These are phyloP conservation scores for Pseudogymnoascus sp. DNA, from an alignment of 2,329 filamentous ascomycete species.

Conservation along the genomic window DNA sequence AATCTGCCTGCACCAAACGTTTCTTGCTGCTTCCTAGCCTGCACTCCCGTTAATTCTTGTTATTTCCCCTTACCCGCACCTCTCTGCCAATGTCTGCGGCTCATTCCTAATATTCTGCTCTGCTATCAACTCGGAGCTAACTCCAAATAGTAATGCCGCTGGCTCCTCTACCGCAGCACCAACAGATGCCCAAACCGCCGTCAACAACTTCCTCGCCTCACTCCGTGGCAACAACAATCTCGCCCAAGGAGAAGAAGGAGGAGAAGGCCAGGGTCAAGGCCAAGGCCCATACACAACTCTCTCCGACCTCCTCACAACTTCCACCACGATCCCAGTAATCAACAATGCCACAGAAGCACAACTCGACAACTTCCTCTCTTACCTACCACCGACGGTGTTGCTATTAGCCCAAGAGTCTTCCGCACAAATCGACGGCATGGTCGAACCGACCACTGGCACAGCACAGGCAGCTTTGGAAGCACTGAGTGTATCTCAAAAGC, in stretches of 20 bases:
- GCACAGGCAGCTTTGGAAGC: constrained; percentile 67
- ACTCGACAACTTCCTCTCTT: constrained; percentile 66
- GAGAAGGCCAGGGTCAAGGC: constrained; percentile 40
- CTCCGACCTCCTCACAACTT: constrained; percentile 72
- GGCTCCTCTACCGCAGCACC: constrained; percentile 44
- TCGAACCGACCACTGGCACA: constrained; percentile 60
- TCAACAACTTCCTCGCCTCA: constrained; percentile 83
- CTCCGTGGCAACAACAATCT: constrained; percentile 45
- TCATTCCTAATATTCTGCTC: neutral
- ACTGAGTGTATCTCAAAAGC: constrained; percentile 69
- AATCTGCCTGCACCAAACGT: constrained; percentile 3
- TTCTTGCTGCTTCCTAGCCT: neutral
- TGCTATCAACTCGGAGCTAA: constrained; percentile 12
- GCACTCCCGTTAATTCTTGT: neutral
- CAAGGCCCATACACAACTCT: constrained; percentile 74
- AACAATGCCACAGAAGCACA: constrained; percentile 49
- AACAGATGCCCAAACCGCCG: constrained; percentile 63
- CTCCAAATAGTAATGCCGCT: constrained; percentile 27
- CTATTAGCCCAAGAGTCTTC: constrained; percentile 63
- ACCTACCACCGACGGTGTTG: constrained; percentile 71
- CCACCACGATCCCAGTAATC: constrained; percentile 69
- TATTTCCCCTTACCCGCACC: neutral
- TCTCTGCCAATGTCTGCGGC: neutral
- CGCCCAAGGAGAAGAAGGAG: constrained; percentile 25
- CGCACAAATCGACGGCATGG: constrained; percentile 45